Evolutionary conservation across 1,284 basidiomycete species (phyloP).

Genomic region (Cystobasidium pallidum): DNA sequence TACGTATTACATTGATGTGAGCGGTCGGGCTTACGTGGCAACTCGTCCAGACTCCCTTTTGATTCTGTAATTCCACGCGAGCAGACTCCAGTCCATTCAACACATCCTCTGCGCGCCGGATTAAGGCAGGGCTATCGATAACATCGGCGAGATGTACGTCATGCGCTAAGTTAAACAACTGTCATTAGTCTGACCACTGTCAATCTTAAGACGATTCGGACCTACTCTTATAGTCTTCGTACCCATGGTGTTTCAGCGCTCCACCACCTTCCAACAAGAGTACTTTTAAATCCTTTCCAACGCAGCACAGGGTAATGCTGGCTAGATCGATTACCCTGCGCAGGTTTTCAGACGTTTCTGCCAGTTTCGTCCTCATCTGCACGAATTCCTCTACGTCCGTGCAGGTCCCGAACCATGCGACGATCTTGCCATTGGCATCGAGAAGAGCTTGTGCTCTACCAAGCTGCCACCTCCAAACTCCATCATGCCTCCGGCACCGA

Average conservation of each 20-base stretch:
- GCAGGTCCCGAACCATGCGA: slow-evolving; percentile 55
- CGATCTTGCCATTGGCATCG: slow-evolving; percentile 52
- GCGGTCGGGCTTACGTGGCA: neutral
- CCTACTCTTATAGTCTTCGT: slow-evolving; percentile 10
- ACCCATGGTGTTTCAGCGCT: neutral
- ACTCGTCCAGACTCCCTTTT: slow-evolving; percentile 8
- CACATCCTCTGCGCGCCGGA: neutral
- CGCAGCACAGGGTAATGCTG: slow-evolving; percentile 40
- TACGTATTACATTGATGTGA: neutral
- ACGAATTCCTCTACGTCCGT: slow-evolving; percentile 49
- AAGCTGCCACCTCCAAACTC: slow-evolving; percentile 54
- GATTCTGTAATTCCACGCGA: slow-evolving; percentile 20
- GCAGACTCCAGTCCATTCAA: slow-evolving; percentile 14
- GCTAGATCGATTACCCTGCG: slow-evolving; percentile 46
- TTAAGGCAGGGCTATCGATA: slow-evolving; percentile 15
- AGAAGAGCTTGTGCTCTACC: slow-evolving; percentile 54
- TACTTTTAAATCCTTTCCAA: slow-evolving; percentile 13
- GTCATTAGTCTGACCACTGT: neutral
- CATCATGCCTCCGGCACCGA: slow-evolving; percentile 53
- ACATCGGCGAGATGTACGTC: slow-evolving; percentile 8
- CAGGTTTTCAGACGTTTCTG: slow-evolving; percentile 48
- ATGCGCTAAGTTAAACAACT: neutral
- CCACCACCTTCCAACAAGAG: slow-evolving; percentile 31
- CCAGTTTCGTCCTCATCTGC: slow-evolving; percentile 44
- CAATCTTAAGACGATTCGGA: neutral